These are phyloP conservation scores for Microsporum canis DNA, from an alignment of 2,329 filamentous ascomycete species.

Conservation along the genomic window DNA sequence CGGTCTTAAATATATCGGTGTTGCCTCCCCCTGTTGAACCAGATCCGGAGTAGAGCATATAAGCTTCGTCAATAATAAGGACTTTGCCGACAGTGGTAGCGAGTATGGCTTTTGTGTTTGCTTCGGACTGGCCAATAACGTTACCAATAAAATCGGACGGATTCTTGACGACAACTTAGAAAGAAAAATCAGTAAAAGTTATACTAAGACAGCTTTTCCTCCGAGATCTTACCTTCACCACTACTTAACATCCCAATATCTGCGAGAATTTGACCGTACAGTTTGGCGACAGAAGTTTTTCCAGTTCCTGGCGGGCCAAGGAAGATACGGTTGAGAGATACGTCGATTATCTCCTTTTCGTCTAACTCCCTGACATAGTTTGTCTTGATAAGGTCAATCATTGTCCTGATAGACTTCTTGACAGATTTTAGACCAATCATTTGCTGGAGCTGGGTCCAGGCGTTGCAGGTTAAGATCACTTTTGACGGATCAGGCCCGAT, in stretches of 20 bases:
- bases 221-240: constrained; percentile 46
- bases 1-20: constrained; percentile 45
- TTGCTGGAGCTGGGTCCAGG: constrained; percentile 48
- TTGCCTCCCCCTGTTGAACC: constrained; percentile 20
- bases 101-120: constrained; percentile 60
- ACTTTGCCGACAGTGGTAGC: constrained; percentile 58
- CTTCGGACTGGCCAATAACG: constrained; percentile 55
- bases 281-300: constrained; percentile 63
- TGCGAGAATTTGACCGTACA: constrained; percentile 58
- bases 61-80: constrained; percentile 70
- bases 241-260: constrained; percentile 57
- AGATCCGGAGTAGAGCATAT: constrained; percentile 45
- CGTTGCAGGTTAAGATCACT: constrained; percentile 41
- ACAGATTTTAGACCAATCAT: constrained; percentile 52
- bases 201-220: background rate
- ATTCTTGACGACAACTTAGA: constrained; percentile 55
- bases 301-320: constrained; percentile 63
- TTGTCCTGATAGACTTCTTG: constrained; percentile 47
- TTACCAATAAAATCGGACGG: constrained; percentile 61
- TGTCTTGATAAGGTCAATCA: constrained; percentile 50
- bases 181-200: constrained; percentile 9
- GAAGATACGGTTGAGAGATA: constrained; percentile 58
- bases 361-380: constrained; percentile 57
- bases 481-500: constrained; percentile 56
- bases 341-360: constrained; percentile 49